phyloP scores from a whole-genome alignment of 768 basidiomycete genomes.

The Calvatia gigantea region DNA sequence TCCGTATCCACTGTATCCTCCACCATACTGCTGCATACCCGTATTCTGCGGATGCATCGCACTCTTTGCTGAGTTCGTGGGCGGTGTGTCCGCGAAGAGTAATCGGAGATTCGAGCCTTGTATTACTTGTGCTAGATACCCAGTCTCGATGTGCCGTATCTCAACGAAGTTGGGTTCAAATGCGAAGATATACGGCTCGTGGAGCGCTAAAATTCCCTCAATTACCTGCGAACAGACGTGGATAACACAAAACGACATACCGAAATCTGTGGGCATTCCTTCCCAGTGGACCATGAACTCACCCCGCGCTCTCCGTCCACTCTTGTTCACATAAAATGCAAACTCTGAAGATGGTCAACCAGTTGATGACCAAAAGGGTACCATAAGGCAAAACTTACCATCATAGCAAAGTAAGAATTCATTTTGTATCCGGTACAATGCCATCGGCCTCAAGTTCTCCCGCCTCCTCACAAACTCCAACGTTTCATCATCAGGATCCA shows the following conservation, averaged over 20 bases:
- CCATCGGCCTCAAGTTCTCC: slow-evolving; percentile 88
- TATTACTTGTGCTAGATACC: slow-evolving; percentile 89
- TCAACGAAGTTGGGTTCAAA: slow-evolving; percentile 97
- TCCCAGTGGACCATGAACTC: slow-evolving; percentile 98
- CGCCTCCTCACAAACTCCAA: slow-evolving; percentile 92
- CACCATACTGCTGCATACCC: slow-evolving; percentile 13
- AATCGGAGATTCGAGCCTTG: slow-evolving; percentile 88
- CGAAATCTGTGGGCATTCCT: slow-evolving; percentile 89
- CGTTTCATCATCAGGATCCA: slow-evolving; percentile 88
- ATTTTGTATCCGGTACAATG: slow-evolving; percentile 94
- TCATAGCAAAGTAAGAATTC: slow-evolving; percentile 98
- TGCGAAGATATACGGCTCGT: slow-evolving; percentile 94
- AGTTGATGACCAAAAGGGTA: slow-evolving; percentile 7
- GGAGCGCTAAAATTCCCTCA: slow-evolving; percentile 60
- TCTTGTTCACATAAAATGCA: slow-evolving; percentile 98
- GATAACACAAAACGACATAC: slow-evolving; percentile 42
- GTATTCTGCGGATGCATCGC: slow-evolving; percentile 22
- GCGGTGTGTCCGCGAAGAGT: slow-evolving; percentile 91
- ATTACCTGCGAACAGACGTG: background rate
- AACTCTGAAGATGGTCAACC: slow-evolving; percentile 62
- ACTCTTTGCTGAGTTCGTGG: slow-evolving; percentile 69
- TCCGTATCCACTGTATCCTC: slow-evolving; percentile 31
- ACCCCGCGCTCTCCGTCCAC: slow-evolving; percentile 84
- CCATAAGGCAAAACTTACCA: slow-evolving; percentile 47
- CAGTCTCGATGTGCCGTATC: slow-evolving; percentile 92